Evolutionary conservation across 148 eudicot species (phyloP).

Genomic region (Salicornia ramosissima): DNA sequence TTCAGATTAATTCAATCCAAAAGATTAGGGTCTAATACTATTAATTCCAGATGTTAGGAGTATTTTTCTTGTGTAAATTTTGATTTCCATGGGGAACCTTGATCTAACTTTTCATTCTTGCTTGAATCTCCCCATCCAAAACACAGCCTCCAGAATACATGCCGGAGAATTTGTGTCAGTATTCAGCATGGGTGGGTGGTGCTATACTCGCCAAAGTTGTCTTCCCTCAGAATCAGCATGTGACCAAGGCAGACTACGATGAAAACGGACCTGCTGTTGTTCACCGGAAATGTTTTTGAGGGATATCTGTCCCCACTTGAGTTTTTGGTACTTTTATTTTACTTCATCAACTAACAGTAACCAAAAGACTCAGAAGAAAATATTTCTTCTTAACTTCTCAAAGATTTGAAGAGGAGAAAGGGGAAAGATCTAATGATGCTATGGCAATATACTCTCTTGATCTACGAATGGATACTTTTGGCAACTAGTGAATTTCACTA

Average conservation of each 20-base stretch:
- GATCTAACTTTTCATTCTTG: not conserved
- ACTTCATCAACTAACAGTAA: slow-evolving; percentile 20
- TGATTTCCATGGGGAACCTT: not conserved
- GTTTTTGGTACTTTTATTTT: not conserved
- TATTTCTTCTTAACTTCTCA: no score
- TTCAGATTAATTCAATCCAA: no score
- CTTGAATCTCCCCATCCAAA: not conserved
- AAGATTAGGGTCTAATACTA: no score
- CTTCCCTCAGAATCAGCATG: slow-evolving; percentile 95
- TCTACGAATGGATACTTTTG: not conserved
- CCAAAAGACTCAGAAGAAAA: slow-evolving; percentile 2
- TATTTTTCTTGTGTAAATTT: no score
- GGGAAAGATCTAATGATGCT: no score
- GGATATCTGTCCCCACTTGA: not conserved
- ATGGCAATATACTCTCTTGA: no score
- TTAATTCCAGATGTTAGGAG: no score
- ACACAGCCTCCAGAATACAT: slow-evolving; percentile 92
- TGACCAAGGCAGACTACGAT: slow-evolving; percentile 91
- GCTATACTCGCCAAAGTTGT: slow-evolving; percentile 99
- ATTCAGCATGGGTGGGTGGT: slow-evolving; percentile 91
- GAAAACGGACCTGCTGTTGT: slow-evolving; percentile 90
- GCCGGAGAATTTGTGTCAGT: slow-evolving; percentile 78
- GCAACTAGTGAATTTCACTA: not conserved
- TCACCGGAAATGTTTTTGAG: slow-evolving; percentile 78
- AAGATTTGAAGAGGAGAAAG: no score